A percentile compares a stretch with the other conserved stretches of the same genome.
phyloP scores from a whole-genome alignment of 1,284 basidiomycete species.

The Phellinidium pouzarii region DNA sequence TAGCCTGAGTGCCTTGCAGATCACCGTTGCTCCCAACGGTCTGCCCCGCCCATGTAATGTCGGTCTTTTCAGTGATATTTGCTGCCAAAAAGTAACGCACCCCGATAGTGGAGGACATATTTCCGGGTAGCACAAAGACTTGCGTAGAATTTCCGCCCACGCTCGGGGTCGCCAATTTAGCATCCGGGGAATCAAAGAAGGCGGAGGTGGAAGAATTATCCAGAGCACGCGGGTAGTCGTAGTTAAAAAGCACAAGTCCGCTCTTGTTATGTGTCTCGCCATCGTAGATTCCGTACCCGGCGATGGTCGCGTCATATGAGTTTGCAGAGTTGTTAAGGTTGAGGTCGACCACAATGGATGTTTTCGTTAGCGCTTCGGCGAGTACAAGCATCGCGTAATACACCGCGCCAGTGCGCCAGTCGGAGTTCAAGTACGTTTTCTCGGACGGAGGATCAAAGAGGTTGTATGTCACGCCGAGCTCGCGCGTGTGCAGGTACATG shows the following conservation, averaged over 20 bases:
- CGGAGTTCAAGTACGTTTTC: conserved; percentile 24
- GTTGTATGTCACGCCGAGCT: conserved; percentile 45
- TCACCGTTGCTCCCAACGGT: conserved; percentile 34
- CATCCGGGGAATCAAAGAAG: too few relatives aligned
- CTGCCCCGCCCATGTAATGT: conserved; percentile 52
- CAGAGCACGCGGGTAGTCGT: conserved; percentile 29
- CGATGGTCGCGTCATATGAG: conserved; percentile 28
- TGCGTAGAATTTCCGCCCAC: conserved; percentile 1
- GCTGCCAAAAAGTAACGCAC: conserved; percentile 41
- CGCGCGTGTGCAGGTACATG: conserved; percentile 46
- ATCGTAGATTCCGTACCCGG: conserved; percentile 58
- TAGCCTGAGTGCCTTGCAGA: conserved; percentile 37
- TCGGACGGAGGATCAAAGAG: conserved; percentile 40
- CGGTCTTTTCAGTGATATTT: conserved; percentile 43
- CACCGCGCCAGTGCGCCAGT: conserved; percentile 46
- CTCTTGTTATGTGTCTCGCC: conserved; percentile 31
- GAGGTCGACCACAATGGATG: conserved; percentile 46
- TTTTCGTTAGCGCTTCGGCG: conserved; percentile 45
- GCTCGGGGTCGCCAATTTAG: not conserved
- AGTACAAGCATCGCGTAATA: conserved; percentile 54
- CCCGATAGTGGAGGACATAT: conserved; percentile 31
- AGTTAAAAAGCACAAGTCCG: conserved; percentile 59
- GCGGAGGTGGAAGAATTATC: not conserved
- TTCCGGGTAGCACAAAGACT: conserved; percentile 21
- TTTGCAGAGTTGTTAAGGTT: conserved; percentile 36